Base-by-base conservation (phyloP, 2,329 filamentous ascomycete species). In the Neonectria ditissima region DNA sequence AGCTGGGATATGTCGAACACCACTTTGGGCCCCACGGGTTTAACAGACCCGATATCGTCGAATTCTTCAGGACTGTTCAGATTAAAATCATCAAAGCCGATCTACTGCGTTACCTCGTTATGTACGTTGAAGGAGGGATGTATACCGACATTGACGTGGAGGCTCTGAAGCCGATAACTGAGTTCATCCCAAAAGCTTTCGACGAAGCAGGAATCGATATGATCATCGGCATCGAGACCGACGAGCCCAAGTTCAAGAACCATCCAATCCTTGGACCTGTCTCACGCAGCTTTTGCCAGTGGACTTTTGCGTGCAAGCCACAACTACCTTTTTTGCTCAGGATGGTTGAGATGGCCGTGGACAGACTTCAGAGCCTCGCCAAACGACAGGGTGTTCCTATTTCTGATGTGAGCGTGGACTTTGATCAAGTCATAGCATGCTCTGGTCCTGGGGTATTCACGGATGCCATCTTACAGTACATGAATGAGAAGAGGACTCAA, bases 141-240 rank as follows among this genome's bases (percentile, higher is more conserved):
- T 56, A 56, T 30, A 3, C 54, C 43, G 54, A 56, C 16, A 56
- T 56, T 48, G 54, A 56, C 18, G 54, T 56, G 43, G 54, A 56
- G 43, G 54, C 54, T 48, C 28, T 28, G 10, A 56, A 48, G 43
- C 18, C 54, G 30, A 56, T 56, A 39, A 18, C 5, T n/a, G 54
- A 48, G 13, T 56, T 56, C 44, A 56, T 56, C 43, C 51, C 51
- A 28, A 34, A 11, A 6, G 37, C n/a, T 54, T 30, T 54, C 22
- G 34, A 54, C 30, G 51, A 54, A 30, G 14, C 51, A 43, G 51
- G 20, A 32, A 54, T 54, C 51, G 51, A 54, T 14, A 32, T 54
- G 34, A 22, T 54, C 14, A 43, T 54, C 10, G 51, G 51, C 14
- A 54, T 54, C 20, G 51, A 54, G 30, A 24, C 16, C 13, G 51